Evolutionary conservation across 139 green algal species (phyloP), one percentile per base, ranked within the genome.

Genomic region (Bryopsis sp.): DNA sequence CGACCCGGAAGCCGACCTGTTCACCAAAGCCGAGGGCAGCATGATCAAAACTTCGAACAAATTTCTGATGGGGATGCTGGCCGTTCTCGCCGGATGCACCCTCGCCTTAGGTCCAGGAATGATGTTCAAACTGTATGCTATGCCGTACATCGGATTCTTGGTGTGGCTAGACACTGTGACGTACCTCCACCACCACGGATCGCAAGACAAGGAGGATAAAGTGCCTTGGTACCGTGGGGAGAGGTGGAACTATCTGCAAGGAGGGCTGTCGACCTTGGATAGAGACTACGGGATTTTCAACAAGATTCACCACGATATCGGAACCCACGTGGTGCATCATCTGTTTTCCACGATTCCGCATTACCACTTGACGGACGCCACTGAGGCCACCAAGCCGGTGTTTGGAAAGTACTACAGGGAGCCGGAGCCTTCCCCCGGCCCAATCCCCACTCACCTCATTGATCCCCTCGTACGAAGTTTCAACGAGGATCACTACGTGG

Each of bases 221-320:
- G 58, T 93, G 26, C 86, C 86, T 34, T 93, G 86, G 84, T 92
- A 91, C 79, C 64, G 85, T 28, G 79, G 79, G 26, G 71, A 84
- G 65, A 68, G 95, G 72, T 97, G 90, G 90, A 86, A 95, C 71
- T 97, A 90, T 90, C 82, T 97, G 67, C 70, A 87, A 0, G 90
- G 90, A 29, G 90, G 90, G 2, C 78, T 97, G 54, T 76, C 87
- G 39, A 97, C 90, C 26, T 84, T 94, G 5, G 90, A 97, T 79
- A 39, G 58, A 34, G 92, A 98, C 74, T 97, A 90, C 65, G 91
- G 92, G 70, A 93, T 97, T 76, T 94, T 96, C 84, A 96, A 96
- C 79, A 95, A 96, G 75, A 92, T 97, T 68, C 90, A 97, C 76
- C 92, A 97, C 67, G 84, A 96, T 76, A 97, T 97, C 35, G 92